Base-by-base conservation (phyloP, 148 eudicot species). In the Oxyria digyna region DNA sequence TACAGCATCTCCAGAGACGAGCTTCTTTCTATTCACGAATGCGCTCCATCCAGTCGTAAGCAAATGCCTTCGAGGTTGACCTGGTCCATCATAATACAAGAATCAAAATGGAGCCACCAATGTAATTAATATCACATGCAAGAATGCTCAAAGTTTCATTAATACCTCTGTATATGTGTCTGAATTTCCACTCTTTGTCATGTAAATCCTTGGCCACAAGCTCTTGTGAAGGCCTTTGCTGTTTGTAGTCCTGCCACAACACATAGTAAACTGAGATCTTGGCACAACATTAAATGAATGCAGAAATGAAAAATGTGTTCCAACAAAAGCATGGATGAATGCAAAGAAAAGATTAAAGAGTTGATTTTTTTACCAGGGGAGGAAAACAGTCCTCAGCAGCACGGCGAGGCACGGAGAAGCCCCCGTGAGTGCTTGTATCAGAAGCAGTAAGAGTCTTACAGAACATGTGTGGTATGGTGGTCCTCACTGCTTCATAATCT, bases 351-450 rank as follows among this genome's bases (percentile, higher is more conserved):
- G 42, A 33, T 17, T 12, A 8, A 32, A 23, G 68, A 37, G 8
- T 35, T n/a, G n/a, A n/a, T n/a, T n/a, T n/a, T 38, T 38, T 48
- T 89, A 94, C 99, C 87, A 94, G 75, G 10, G 99, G 93, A 71
- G 99, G 96, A 67, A 94, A 94, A 83, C 99, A 94, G 72, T 94
- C 97, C 84, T 94, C 99, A 1, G 99, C 99, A 72, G 99, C 99
- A 20, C 99, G 88, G 45, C 99, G 97, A 72, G 99, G 99, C 42
- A 94, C 99, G 31, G 99, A 94, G 77, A 94, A 94, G 0, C 99
- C 99, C 5, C 99, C 99, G 79, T 94, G 99, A 52, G 99, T 90
- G 81, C 99, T 94, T 8, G 99, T 94, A 77, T 94, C 99, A 4
- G 99, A 94, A 32, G 96, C 99, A 8, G 99, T 94, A 23, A 94